Base-by-base conservation (phyloP, 2,329 filamentous ascomycete species). In the Clarireedia homoeocarpa region DNA sequence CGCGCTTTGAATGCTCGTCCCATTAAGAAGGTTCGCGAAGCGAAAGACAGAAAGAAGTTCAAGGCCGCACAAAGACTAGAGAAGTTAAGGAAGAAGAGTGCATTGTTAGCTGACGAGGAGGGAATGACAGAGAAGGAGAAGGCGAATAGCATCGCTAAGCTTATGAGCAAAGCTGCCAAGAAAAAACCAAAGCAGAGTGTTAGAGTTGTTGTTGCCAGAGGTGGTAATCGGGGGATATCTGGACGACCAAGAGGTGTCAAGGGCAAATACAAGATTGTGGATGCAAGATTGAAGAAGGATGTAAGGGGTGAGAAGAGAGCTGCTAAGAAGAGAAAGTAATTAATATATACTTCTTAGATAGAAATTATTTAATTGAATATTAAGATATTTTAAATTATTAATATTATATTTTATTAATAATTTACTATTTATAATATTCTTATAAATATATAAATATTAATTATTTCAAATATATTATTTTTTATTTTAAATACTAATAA, bases 21-120 rank as follows among this genome's bases (percentile, higher is more conserved):
- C 0, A 97, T 97, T 82, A 99, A 99, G 81, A 99, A 99, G 78
- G 94, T 99, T 34, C 87, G 89, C 65, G 94, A 99, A 74, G 94
- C 94, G 24, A 91, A 95, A 74, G 92, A 91, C 38, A 82, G 94
- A 58, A 99, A 99, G 84, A 97, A 96, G 77, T 86, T 96, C 73
- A 95, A 95, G 80, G 85, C 91, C 7, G 92, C 90, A 0, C 89
- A 95, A 73, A 81, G 83, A 57, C 74, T 99, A 30, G 94, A 99
- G 80, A 96, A 96, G 76, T 76, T 99, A 61, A 89, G 91, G 76
- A 96, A 95, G 84, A 99, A 99, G 81, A 89, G 85, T n/a, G 91
- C 95, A 40, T 74, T 95, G 65, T 74, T 99, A 51, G 86, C 85
- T 20, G 89, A 91, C 57, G 92, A 96, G 63, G 92, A 96, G 71